Evolutionary conservation across 352 stramenopile genomes (phyloP), one percentile per base, ranked within the genome.

Genomic region (Pythium angustatum): DNA sequence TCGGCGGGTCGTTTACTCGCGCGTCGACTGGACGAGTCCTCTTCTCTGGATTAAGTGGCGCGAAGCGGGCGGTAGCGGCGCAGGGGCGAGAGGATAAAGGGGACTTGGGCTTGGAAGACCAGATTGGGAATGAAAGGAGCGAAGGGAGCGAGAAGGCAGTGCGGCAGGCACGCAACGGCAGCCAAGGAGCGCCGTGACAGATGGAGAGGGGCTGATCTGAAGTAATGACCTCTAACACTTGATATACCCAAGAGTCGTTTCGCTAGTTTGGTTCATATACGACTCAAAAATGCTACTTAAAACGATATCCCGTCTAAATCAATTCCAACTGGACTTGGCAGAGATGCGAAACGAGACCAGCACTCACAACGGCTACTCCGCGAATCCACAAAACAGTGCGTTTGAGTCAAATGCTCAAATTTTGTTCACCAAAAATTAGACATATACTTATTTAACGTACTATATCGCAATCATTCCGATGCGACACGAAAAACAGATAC

Each of bases 21-120:
- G 60, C 52, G 60, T 67, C 59, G 47, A n/a, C 40, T 4, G 31
- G 51, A 58, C 48, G 58, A 59, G 43, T 63, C 45, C 64, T 71
- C 66, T 70, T 67, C 61, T 70, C 45, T 31, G 51, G 49, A 62
- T 70, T 66, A 44, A 48, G 36, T 31, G 41, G 40, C 59, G 65
- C 59, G 58, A 33, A 36, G 66, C 27, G 52, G 26, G 38, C 15
- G 33, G 15, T 10, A 31, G 47, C 17, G 26, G 30, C 22, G 19
- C 43, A 19, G 50, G 14, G 10, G 26, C 28, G 34, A 38, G 14
- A 24, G 30, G 30, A 5, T 26, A 34, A n/a, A 31, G 49, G 38
- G 33, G 22, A 52, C 31, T 62, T 58, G 61, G 53, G 52, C 40
- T 62, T 14, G 53, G 48, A 15, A 50, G 34, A 47, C 45, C 50